Conservation (phyloP, 1,284 basidiomycete species). For the Sporisorium reilianum region DNA sequence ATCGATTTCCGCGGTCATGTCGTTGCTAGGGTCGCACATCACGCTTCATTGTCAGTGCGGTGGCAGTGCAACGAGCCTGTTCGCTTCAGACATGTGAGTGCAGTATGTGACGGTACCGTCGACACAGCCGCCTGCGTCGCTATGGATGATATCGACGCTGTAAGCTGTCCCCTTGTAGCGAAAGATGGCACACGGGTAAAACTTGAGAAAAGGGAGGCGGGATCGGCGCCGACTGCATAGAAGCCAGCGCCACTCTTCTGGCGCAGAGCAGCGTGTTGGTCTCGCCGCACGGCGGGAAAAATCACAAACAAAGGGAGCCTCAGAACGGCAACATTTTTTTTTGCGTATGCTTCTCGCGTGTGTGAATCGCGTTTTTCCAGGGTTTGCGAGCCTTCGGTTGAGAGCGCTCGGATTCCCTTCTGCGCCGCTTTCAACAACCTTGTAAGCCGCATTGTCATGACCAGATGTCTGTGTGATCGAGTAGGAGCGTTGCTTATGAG, state of each 20-base stretch:
- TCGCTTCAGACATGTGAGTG: no score
- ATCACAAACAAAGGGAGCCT: not conserved
- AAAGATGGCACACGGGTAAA: not conserved
- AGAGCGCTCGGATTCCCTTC: not conserved
- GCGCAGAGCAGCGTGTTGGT: constrained; percentile 10
- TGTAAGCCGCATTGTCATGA: not conserved
- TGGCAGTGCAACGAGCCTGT: not conserved
- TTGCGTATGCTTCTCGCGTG: not conserved
- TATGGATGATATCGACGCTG: not conserved
- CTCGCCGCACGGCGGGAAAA: not conserved
- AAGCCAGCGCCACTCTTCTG: constrained; percentile 3
- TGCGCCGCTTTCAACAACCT: not conserved
- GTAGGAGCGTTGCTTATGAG: constrained; percentile 1
- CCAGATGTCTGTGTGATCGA: not conserved
- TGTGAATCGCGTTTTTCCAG: not conserved
- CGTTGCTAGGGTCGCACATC: not conserved
- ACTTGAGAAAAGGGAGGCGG: not conserved
- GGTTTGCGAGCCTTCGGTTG: no score
- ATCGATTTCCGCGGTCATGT: not conserved
- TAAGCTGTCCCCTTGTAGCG: not conserved
- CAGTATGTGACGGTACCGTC: no score
- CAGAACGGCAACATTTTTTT: not conserved
- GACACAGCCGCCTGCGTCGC: not conserved
- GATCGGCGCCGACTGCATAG: constrained; percentile 20
- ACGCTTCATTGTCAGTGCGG: not conserved